phyloP scores from a whole-genome alignment of 2,329 filamentous ascomycete genomes.

The Scedosporium dehoogii region DNA sequence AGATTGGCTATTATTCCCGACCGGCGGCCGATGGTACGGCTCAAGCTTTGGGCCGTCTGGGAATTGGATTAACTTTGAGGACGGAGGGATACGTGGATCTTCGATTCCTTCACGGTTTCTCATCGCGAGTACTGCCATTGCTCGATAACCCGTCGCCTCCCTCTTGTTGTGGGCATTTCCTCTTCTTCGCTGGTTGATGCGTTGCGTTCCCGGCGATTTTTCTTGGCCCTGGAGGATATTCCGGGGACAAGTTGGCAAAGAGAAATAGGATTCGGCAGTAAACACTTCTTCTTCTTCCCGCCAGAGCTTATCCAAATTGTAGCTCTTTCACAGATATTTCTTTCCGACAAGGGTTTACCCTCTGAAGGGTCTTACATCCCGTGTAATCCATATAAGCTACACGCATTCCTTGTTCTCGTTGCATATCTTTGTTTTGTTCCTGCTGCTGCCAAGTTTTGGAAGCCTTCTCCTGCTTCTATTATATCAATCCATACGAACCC shows the following conservation, averaged over 20 bases:
- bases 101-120: no score
- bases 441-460: not conserved
- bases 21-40: not conserved
- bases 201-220: no score
- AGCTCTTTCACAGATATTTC: not conserved
- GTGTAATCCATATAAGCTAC: not conserved
- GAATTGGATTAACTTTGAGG: no score
- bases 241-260: not conserved
- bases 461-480: not conserved
- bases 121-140: no score
- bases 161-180: no score
- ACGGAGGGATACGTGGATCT: no score
- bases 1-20: not conserved
- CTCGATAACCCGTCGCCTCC: no score
- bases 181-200: no score
- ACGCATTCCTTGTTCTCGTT: not conserved
- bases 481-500: not conserved
- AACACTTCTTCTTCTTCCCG: not conserved
- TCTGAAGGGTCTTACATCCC: not conserved
- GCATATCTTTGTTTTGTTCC: not conserved
- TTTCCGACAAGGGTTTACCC: not conserved
- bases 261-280: not conserved
- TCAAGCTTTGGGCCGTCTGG: not conserved
- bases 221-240: not conserved
- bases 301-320: conserved; percentile 5